Evolutionary conservation across 208 protist genomes (phyloP), one percentile per base, ranked within the genome.

Genomic region (Leishmania braziliensis): DNA sequence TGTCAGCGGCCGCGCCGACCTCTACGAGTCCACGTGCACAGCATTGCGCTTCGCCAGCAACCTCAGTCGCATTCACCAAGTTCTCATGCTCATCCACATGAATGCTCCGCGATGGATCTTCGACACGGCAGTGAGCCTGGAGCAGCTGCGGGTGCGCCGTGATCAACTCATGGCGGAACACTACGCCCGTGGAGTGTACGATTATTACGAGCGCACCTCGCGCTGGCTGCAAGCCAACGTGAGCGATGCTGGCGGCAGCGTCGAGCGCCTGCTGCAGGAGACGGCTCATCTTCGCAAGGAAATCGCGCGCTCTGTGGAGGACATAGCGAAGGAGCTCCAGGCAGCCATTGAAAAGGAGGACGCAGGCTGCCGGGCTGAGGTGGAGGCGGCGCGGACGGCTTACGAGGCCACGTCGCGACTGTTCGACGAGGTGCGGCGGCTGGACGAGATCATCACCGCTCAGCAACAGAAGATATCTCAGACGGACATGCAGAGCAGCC

Each of bases 31-130:
- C 23, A 84, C 92, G 29, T 93, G 90, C 69, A 88, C 86, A 16
- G 91, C 94, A 48, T 80, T 97, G 66, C 78, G 78, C 56, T 95
- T 97, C 72, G 86, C 91, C 23, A 86, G 78, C 56, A 76, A 86
- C n/a, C 74, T 97, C 65, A 77, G 81, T 53, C 88, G 88, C 29
- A 94, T 97, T 80, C 91, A 96, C 58, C 94, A 97, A 74, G 90
- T 95, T 36, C 89, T 96, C 29, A 93, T 92, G 85, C 86, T 96
- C 20, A 89, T 91, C 53, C 94, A 97, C 86, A 93, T 95, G 80
- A 86, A 91, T 53, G 86, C 91, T 20, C 94, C 94, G 2, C 88
- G 89, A 0, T 97, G 94, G 94, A 84, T 97, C 33, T 89, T 94
- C 56, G 94, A 97, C 48, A 88, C 92, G 53, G 92, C 88, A 14